Conservation (phyloP, 768 basidiomycete species). For the Phaeotremella fagi region DNA sequence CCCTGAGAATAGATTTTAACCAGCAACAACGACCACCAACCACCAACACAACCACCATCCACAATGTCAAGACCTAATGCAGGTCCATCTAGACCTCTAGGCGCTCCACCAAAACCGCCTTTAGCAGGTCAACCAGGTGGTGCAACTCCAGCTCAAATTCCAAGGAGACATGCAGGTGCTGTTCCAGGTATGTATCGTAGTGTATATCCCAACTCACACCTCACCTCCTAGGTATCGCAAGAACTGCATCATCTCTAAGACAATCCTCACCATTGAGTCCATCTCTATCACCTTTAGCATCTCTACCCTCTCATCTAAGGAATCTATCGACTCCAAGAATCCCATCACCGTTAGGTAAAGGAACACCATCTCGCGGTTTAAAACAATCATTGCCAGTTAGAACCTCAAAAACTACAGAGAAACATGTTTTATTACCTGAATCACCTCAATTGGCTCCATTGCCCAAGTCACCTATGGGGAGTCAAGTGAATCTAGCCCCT, state of each 20-base stretch:
- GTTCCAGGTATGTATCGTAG: conserved; percentile 32
- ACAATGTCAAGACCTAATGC: conserved; percentile 35
- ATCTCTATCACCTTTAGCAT: conserved; percentile 23
- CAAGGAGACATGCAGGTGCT: conserved; percentile 41
- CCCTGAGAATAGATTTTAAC: background rate
- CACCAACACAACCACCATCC: background rate
- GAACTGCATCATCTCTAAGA: conserved; percentile 44
- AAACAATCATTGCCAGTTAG: conserved; percentile 51
- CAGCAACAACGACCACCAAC: background rate
- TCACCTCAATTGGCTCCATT: conserved; percentile 78
- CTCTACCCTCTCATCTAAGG: conserved; percentile 43
- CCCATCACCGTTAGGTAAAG: conserved; percentile 45
- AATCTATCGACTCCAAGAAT: conserved; percentile 40
- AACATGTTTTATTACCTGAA: conserved; percentile 82
- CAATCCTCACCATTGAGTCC: conserved; percentile 26
- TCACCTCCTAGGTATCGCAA: conserved; percentile 31
- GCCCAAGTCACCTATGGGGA: conserved; percentile 47
- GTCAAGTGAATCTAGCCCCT: conserved; percentile 28
- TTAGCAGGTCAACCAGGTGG: conserved; percentile 20
- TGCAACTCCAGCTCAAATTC: conserved; percentile 20
- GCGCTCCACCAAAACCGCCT: conserved; percentile 18
- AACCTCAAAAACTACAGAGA: conserved; percentile 85
- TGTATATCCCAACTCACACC: background rate
- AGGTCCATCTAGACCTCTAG: conserved; percentile 32
- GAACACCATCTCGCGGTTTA: conserved; percentile 33